Evolutionary conservation across 768 basidiomycete species (phyloP).

Genomic region (Trametes elegans): DNA sequence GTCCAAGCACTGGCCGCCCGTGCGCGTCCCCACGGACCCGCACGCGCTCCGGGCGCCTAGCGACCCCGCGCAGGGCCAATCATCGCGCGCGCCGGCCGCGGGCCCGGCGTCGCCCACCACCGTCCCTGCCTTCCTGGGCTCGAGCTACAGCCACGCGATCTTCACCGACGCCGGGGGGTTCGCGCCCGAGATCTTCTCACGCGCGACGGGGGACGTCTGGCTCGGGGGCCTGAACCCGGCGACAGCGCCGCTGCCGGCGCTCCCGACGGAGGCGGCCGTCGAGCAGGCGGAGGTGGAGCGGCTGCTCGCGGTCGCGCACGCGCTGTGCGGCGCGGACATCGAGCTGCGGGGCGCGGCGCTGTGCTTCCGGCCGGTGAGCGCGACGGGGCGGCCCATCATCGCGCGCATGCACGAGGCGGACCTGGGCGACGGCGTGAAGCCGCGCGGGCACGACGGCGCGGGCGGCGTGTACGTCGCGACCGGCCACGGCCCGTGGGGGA

Average conservation of each 20-base stretch:
- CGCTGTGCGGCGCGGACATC: slow-evolving; percentile 23
- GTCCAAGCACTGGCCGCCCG: slow-evolving; percentile 26
- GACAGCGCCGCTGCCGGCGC: slow-evolving; percentile 24
- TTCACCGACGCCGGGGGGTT: slow-evolving; percentile 32
- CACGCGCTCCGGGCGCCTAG: background rate
- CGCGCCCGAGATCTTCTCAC: slow-evolving; percentile 34
- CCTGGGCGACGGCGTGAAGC: slow-evolving; percentile 27
- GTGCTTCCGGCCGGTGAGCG: slow-evolving; percentile 37
- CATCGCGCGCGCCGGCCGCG: background rate
- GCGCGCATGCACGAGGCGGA: slow-evolving; percentile 27
- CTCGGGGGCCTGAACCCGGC: slow-evolving; percentile 33
- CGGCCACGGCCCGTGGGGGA: slow-evolving; percentile 42
- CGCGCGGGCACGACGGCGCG: slow-evolving; percentile 7
- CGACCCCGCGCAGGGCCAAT: no score
- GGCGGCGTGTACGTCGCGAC: slow-evolving; percentile 33
- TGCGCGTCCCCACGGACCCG: background rate
- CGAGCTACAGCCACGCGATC: slow-evolving; percentile 29
- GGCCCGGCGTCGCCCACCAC: background rate
- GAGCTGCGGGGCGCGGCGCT: slow-evolving; percentile 27
- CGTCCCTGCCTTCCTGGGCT: slow-evolving; percentile 3
- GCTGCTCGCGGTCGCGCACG: slow-evolving; percentile 15
- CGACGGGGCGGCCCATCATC: slow-evolving; percentile 33
- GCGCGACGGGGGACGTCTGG: slow-evolving; percentile 31
- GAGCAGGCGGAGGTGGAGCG: slow-evolving; percentile 11
- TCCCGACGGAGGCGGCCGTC: slow-evolving; percentile 21